phyloP scores from a whole-genome alignment of 179 eudicot genomes.

The Vitellaria paradoxa region DNA sequence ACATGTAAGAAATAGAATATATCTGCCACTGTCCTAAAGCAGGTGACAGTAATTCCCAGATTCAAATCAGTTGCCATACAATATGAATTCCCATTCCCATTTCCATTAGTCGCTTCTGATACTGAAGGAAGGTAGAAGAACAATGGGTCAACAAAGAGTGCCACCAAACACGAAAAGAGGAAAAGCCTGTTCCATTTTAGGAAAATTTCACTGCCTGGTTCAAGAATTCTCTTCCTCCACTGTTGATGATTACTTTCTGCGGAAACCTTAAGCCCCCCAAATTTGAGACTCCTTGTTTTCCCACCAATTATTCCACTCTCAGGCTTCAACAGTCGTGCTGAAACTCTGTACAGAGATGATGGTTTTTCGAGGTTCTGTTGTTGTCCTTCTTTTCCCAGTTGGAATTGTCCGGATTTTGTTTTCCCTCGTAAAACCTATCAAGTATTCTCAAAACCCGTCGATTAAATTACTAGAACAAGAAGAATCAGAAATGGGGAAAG shows the following conservation, averaged over 20 bases:
- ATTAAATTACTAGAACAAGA: neutral
- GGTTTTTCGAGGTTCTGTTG: constrained; percentile 24
- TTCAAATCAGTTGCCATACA: constrained; percentile 57
- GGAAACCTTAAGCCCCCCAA: constrained; percentile 34
- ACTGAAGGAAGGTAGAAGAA: constrained; percentile 71
- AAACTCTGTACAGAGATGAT: constrained; percentile 33
- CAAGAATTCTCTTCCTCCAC: constrained; percentile 49
- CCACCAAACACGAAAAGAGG: constrained; percentile 57
- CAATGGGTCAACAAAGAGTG: constrained; percentile 71
- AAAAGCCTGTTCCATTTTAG: constrained; percentile 65
- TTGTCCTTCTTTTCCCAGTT: constrained; percentile 30
- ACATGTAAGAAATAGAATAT: constrained; percentile 57
- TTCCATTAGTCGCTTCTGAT: neutral
- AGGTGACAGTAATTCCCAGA: constrained; percentile 62
- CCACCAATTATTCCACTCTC: constrained; percentile 5
- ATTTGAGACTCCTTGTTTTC: constrained; percentile 8
- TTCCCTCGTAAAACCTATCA: constrained; percentile 46
- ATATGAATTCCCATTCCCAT: constrained; percentile 14
- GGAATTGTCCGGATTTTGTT: constrained; percentile 26
- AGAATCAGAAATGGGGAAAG: neutral
- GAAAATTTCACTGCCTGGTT: constrained; percentile 61
- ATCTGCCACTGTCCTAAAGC: constrained; percentile 64
- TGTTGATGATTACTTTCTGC: constrained; percentile 27
- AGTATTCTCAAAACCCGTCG: neutral
- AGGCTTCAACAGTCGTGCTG: constrained; percentile 21